Conservation (phyloP, 1,139 yeast genomes). For the Suhomyces panamericanus region DNA sequence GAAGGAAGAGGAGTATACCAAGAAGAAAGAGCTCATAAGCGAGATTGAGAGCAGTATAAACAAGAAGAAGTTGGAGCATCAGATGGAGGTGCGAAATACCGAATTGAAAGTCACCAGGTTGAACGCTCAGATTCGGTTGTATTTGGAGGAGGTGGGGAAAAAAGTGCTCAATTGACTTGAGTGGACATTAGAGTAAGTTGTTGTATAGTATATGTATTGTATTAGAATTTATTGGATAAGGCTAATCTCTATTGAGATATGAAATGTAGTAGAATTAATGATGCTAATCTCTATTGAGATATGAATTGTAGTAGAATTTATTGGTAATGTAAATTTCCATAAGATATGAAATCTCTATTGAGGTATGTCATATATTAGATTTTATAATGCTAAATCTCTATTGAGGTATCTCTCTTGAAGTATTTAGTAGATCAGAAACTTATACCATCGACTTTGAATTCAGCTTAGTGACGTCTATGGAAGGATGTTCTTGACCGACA, state of each 20-base stretch:
- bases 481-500: no score
- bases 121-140: constrained; percentile 51
- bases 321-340: background rate
- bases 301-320: constrained; percentile 4
- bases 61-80: constrained; percentile 45
- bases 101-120: constrained; percentile 55
- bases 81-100: constrained; percentile 54
- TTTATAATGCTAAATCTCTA: no score
- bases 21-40: constrained; percentile 48
- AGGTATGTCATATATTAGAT: no score
- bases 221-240: background rate
- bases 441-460: no score
- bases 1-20: constrained; percentile 53
- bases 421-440: no score
- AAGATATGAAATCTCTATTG: no score
- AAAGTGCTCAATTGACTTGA: constrained; percentile 18
- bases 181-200: constrained; percentile 11
- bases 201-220: constrained; percentile 10
- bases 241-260: no score
- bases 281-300: no score
- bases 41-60: constrained; percentile 50
- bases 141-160: constrained; percentile 49
- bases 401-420: no score
- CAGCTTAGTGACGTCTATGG: no score
- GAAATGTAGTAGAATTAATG: no score